phyloP scores from a whole-genome alignment of 345 rosid genomes.

The Bruguiera gymnorhiza region DNA sequence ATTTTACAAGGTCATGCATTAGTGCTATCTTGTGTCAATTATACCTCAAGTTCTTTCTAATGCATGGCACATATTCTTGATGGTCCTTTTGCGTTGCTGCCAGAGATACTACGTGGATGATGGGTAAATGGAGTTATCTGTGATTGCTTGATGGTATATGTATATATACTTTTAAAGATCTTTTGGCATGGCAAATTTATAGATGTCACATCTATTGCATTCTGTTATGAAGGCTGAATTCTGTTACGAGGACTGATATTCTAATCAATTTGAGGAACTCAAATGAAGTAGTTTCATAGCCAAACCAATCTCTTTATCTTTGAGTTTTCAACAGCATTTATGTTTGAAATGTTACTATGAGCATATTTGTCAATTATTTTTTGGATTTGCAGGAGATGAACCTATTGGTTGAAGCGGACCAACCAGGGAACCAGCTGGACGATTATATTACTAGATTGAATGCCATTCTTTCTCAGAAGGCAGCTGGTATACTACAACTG shows the following conservation, averaged over 20 bases:
- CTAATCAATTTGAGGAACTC: no score
- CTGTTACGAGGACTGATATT: no score
- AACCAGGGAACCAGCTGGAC: constrained; percentile 92
- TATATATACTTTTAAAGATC: no score
- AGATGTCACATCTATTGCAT: no score
- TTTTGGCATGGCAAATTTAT: no score
- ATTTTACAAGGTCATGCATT: background rate
- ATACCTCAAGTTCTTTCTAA: background rate
- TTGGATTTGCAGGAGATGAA: constrained; percentile 73
- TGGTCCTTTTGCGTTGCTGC: background rate
- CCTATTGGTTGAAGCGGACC: constrained; percentile 86
- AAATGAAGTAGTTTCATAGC: no score
- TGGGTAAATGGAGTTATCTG: background rate
- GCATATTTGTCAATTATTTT: background rate
- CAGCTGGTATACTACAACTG: constrained; percentile 77
- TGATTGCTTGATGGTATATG: background rate
- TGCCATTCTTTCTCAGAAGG: constrained; percentile 78
- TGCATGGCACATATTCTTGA: background rate
- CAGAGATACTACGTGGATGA: background rate
- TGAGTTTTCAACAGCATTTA: background rate
- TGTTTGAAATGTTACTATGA: background rate
- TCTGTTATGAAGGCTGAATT: no score
- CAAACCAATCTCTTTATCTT: no score
- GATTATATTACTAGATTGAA: constrained; percentile 68
- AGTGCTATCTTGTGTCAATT: background rate